Base-by-base conservation (phyloP, 1,284 basidiomycete genomes). In the Stygiomarasmius scandens region DNA sequence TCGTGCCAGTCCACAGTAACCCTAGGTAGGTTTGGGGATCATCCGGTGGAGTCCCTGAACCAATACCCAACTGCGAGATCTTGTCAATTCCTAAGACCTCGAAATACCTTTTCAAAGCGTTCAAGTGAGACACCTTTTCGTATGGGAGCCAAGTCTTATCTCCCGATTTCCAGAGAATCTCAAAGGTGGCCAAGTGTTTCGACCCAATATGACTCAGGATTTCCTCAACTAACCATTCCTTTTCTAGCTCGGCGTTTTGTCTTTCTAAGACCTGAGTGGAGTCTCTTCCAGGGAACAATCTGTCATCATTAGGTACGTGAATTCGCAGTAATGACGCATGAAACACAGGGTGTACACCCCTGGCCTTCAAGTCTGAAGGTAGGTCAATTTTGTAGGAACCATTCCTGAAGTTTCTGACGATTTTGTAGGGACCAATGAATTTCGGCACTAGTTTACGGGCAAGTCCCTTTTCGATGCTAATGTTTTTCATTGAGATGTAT, bases 141-240 rank as follows among this genome's bases (percentile, higher is more conserved):
- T 67, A 66, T 0, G 63, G 65, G 8, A 72, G 55, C 71, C 71
- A 75, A n/a, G 68, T 69, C 0, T 54, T 50, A 36, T 75, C 67
- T 0, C 73, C 71, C 0, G 63, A 58, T 51, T 63, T 66, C 71
- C 73, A 76, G 10, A 56, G 24, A 0, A 73, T 48, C 47, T 73
- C 52, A 50, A 75, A 74, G 8, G 64, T 36, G 0, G 63, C 56
- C 10, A 65, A 46, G 8, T 14, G 6, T 2, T 61, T 59, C n/a
- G 56, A 52, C n/a, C 71, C 67, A 0, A 58, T 48, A 53, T 74
- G 72, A 3, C 54, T 44, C 0, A 67, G 0, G 9, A 73, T 69
- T 34, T 55, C 44, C 2, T 72, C 63, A 0, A 73, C 64, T 0
- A 61, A 56, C 64, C 66, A 70, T 52, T 71, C 64, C 2, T 36